These are phyloP conservation scores for Aspergillus quadricinctus DNA, from an alignment of 2,329 filamentous ascomycete genomes.

Conservation along the genomic window DNA sequence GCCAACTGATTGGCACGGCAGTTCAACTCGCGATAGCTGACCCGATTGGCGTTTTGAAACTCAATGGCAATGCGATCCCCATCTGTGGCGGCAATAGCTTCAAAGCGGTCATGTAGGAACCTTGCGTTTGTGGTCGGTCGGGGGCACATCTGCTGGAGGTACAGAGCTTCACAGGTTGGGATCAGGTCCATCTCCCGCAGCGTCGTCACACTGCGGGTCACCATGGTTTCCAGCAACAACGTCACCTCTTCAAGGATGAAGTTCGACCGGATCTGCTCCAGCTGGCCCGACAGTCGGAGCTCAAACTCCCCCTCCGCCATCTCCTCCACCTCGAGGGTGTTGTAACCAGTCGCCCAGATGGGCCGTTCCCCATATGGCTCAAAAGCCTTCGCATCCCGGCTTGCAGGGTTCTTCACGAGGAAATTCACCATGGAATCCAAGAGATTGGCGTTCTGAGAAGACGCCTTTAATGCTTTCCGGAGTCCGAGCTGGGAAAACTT, in stretches of 20 bases:
- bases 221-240: neutral
- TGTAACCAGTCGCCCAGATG: slow-evolving; percentile 2
- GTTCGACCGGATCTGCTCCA: neutral
- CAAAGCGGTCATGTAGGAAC: neutral
- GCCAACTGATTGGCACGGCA: slow-evolving; percentile 2
- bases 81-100: neutral
- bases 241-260: neutral
- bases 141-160: neutral
- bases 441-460: neutral
- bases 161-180: neutral
- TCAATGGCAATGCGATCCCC: slow-evolving; percentile 1
- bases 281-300: neutral
- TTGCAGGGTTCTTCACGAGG: slow-evolving; percentile 1
- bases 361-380: slow-evolving; percentile 1
- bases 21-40: slow-evolving; percentile 2
- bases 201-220: neutral
- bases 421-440: slow-evolving; percentile 9
- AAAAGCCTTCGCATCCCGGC: neutral
- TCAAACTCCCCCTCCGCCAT: neutral
- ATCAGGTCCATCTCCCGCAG: neutral
- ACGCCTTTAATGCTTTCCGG: slow-evolving; percentile 1
- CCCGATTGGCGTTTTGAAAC: neutral
- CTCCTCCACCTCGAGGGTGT: neutral
- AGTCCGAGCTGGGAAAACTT: slow-evolving; percentile 5
- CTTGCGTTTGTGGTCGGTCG: neutral